Percentiles rank a stretch among this genome's conserved stretches.
phyloP scores from a whole-genome alignment of 805 yeast species.

The Cyberlindnera lachancei region DNA sequence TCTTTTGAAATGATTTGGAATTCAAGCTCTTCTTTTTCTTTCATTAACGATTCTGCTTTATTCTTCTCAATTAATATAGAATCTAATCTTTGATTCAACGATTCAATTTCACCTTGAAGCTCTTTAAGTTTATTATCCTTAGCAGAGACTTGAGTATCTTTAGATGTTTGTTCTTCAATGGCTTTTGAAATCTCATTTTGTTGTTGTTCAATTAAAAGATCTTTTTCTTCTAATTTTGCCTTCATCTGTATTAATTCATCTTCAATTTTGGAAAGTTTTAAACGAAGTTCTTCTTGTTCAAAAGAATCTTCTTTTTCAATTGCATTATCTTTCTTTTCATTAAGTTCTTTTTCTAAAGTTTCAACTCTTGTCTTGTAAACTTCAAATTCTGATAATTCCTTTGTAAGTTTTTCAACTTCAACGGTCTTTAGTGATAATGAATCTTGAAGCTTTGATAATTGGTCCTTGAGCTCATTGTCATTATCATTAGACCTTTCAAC shows the following conservation, averaged over 20 bases:
- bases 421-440: not conserved
- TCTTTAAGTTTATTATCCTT: not conserved
- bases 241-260: slow-evolving; percentile 2
- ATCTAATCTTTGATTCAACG: not conserved
- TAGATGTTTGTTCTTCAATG: too few species aligned
- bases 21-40: slow-evolving; percentile 1
- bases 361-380: not conserved
- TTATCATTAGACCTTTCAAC: not conserved
- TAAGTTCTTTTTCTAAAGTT: not conserved
- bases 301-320: not conserved
- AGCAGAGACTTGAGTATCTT: too few species aligned
- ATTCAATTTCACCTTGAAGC: slow-evolving; percentile 1
- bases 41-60: not conserved
- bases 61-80: not conserved
- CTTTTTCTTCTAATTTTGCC: slow-evolving; percentile 3
- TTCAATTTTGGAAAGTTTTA: slow-evolving; percentile 1
- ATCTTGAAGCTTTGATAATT: not conserved
- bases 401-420: not conserved
- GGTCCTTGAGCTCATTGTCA: not conserved
- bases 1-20: slow-evolving; percentile 1
- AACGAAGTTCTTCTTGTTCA: not conserved
- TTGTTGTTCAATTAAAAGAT: slow-evolving; percentile 2
- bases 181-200: not conserved
- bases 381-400: not conserved
- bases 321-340: not conserved